These are phyloP conservation scores for Wickerhamomyces queroliae DNA, from an alignment of 805 yeast species.

Conservation along the genomic window DNA sequence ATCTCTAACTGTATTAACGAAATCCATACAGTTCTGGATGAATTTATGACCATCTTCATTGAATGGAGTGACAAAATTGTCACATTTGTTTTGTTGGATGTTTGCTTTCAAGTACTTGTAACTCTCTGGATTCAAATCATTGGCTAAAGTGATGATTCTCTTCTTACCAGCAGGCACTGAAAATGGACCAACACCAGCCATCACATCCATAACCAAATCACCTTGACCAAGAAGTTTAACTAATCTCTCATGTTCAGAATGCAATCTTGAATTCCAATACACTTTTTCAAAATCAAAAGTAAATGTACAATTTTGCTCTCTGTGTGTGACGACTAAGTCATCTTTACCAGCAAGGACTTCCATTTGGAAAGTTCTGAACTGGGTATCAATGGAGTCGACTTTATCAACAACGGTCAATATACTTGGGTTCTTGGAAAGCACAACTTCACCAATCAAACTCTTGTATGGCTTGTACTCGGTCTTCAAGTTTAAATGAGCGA, in stretches of 20 bases:
- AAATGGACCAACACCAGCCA: constrained; percentile 99
- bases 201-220: constrained; percentile 85
- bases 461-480: constrained; percentile 84
- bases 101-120: constrained; percentile 65
- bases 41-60: constrained; percentile 83
- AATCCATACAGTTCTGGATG: constrained; percentile 52
- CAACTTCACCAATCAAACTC: constrained; percentile 77
- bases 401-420: constrained; percentile 90
- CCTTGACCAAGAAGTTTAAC: constrained; percentile 54
- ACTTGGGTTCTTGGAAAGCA: constrained; percentile 71
- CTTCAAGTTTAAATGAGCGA: constrained; percentile 86
- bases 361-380: constrained; percentile 91
- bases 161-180: constrained; percentile 93
- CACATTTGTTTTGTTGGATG: constrained; percentile 57
- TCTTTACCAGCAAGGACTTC: constrained; percentile 84
- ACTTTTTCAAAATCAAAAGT: constrained; percentile 88
- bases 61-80: constrained; percentile 49
- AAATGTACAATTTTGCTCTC: constrained; percentile 81
- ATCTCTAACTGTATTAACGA: constrained; percentile 42
- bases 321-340: constrained; percentile 75
- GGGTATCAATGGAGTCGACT: constrained; percentile 77
- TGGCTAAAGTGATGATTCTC: constrained; percentile 75
- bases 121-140: constrained; percentile 89
- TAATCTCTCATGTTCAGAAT: constrained; percentile 87
- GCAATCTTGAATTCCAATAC: constrained; percentile 94